These are phyloP conservation scores for Cytospora paraplurivora DNA, from an alignment of 2,329 filamentous ascomycete species.

Conservation along the genomic window DNA sequence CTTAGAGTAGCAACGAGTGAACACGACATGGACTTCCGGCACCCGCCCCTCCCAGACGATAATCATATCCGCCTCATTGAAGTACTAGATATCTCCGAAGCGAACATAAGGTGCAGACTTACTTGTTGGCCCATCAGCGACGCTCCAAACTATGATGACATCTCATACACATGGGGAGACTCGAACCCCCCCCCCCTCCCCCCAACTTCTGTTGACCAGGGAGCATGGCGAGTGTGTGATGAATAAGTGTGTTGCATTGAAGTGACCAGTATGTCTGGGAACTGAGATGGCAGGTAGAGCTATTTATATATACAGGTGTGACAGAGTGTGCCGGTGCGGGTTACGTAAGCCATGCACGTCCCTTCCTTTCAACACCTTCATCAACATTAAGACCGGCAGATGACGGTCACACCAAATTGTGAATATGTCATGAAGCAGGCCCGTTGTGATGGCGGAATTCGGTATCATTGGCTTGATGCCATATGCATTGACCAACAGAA, in stretches of 20 bases:
- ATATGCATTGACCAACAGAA: constrained; percentile 18
- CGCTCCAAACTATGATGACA: background rate
- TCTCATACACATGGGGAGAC: constrained; percentile 20
- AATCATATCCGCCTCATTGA: background rate
- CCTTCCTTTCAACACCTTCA: too few species aligned
- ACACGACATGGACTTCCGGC: background rate
- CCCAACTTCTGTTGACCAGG: too few species aligned
- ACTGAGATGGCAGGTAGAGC: too few species aligned
- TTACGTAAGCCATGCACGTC: too few species aligned
- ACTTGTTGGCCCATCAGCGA: background rate
- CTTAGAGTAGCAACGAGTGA: background rate
- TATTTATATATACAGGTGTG: too few species aligned
- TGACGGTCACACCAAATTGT: constrained; percentile 6
- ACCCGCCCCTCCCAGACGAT: background rate
- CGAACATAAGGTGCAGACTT: background rate
- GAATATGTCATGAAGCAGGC: constrained; percentile 18
- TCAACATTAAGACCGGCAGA: background rate
- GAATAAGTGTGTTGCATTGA: too few species aligned
- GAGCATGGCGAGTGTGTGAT: too few species aligned
- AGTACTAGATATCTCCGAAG: background rate
- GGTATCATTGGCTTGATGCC: constrained; percentile 15
- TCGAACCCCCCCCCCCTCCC: too few species aligned
- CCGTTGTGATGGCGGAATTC: background rate
- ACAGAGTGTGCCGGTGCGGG: too few species aligned
- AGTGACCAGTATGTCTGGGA: too few species aligned